These are phyloP conservation scores for Botrytis squamosa DNA, from an alignment of 2,329 filamentous ascomycete genomes.

Conservation along the genomic window DNA sequence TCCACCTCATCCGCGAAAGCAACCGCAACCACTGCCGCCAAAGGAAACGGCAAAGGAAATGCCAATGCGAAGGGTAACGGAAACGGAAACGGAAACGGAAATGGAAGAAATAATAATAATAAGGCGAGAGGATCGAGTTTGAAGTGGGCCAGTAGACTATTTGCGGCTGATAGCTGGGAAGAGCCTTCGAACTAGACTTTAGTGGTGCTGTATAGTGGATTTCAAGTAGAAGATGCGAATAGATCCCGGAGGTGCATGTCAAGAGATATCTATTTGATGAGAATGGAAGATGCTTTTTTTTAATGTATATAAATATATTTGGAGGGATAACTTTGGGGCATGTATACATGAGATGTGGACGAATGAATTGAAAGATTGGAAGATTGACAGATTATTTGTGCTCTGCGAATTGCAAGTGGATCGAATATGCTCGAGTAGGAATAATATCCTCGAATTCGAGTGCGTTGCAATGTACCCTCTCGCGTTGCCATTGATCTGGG, in stretches of 20 bases:
- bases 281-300: not conserved
- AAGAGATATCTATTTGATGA: not conserved
- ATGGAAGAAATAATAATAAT: not conserved
- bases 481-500: not conserved
- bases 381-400: not conserved
- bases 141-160: constrained; percentile 5
- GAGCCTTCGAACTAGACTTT: constrained; percentile 5
- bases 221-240: not conserved
- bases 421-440: not conserved
- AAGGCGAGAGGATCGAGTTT: not conserved
- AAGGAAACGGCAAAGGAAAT: not conserved
- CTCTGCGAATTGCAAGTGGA: not conserved
- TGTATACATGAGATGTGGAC: not conserved
- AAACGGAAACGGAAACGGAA: not conserved
- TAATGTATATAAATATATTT: constrained; percentile 14
- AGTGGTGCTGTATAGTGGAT: not conserved
- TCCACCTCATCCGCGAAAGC: not conserved
- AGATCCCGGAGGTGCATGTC: not conserved
- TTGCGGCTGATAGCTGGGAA: constrained; percentile 6
- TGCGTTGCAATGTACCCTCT: not conserved
- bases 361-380: not conserved
- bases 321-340: not conserved
- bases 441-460: not conserved
- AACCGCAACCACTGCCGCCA: constrained; percentile 2
- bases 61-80: not conserved